Conservation (phyloP, 2,329 filamentous ascomycete genomes). For the Fusarium sp. region DNA sequence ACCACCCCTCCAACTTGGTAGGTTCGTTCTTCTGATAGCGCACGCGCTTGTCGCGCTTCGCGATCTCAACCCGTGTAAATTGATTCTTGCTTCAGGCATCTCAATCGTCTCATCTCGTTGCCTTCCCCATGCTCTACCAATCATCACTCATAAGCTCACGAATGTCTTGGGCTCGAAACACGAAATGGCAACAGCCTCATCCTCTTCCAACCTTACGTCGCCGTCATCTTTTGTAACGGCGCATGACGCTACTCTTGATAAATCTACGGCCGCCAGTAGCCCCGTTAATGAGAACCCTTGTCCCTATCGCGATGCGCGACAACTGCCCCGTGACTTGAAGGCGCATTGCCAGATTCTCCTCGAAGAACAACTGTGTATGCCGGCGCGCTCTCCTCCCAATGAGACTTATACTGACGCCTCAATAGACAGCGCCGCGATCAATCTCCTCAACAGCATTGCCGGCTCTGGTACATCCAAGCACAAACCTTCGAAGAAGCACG, state of each 20-base stretch:
- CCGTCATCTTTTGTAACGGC: constrained; percentile 54
- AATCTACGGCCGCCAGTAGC: constrained; percentile 55
- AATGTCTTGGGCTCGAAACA: constrained; percentile 28
- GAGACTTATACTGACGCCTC: background rate
- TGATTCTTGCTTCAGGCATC: constrained; percentile 5
- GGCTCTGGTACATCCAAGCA: constrained; percentile 60
- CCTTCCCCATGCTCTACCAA: background rate
- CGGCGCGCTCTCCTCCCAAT: background rate
- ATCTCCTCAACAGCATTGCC: constrained; percentile 74
- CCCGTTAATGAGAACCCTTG: constrained; percentile 48
- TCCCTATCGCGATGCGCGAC: constrained; percentile 65
- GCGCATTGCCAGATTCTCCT: constrained; percentile 78
- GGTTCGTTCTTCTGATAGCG: constrained; percentile 25
- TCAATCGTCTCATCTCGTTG: background rate
- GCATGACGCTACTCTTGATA: constrained; percentile 43
- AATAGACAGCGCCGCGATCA: constrained; percentile 62
- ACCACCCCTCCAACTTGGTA: constrained; percentile 24
- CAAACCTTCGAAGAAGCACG: constrained; percentile 54
- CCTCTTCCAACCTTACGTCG: constrained; percentile 48
- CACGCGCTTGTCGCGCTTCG: constrained; percentile 36
- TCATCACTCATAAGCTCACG: constrained; percentile 4
- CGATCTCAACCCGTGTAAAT: constrained; percentile 38
- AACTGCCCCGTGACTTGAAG: constrained; percentile 72
- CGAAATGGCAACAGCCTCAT: constrained; percentile 40
- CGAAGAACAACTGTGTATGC: constrained; percentile 78